Conservation (phyloP, 495 filamentous ascomycete genomes). For the Venustampulla echinocandica region DNA sequence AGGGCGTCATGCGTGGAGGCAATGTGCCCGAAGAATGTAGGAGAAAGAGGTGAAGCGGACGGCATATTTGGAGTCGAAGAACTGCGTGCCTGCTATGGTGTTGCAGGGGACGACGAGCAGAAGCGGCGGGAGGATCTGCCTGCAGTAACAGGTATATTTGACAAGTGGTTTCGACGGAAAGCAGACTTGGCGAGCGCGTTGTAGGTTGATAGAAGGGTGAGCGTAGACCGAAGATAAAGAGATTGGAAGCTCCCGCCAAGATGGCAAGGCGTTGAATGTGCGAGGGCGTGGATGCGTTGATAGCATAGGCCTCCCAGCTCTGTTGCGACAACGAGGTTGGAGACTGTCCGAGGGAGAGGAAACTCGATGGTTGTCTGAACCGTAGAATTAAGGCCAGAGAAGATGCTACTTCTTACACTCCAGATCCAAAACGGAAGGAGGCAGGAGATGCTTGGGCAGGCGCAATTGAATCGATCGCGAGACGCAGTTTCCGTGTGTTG, state of each 20-base stretch:
- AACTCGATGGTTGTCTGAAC: slow-evolving; percentile 16
- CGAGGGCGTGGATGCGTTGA: slow-evolving; percentile 3
- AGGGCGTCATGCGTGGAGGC: slow-evolving; percentile 66
- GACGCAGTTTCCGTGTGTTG: background rate
- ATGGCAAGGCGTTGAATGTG: background rate
- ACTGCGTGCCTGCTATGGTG: background rate
- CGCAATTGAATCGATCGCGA: slow-evolving; percentile 6
- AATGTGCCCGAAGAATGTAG: slow-evolving; percentile 59
- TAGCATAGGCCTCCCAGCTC: slow-evolving; percentile 7
- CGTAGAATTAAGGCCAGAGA: slow-evolving; percentile 11
- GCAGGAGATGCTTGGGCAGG: slow-evolving; percentile 1
- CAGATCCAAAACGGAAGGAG: slow-evolving; percentile 13
- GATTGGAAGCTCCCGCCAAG: slow-evolving; percentile 3
- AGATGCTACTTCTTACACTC: too few relatives aligned
- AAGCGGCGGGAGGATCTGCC: slow-evolving; percentile 6
- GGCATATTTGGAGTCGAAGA: slow-evolving; percentile 7
- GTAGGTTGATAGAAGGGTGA: slow-evolving; percentile 4
- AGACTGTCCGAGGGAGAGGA: slow-evolving; percentile 6
- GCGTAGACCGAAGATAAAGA: background rate
- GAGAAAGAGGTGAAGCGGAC: slow-evolving; percentile 23
- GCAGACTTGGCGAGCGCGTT: slow-evolving; percentile 9
- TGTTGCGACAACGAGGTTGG: background rate
- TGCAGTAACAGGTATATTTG: slow-evolving; percentile 8
- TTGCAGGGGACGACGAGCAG: slow-evolving; percentile 1
- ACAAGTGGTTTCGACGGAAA: background rate